Conservation (phyloP, 768 basidiomycete genomes). For the Suillus subluteus region DNA sequence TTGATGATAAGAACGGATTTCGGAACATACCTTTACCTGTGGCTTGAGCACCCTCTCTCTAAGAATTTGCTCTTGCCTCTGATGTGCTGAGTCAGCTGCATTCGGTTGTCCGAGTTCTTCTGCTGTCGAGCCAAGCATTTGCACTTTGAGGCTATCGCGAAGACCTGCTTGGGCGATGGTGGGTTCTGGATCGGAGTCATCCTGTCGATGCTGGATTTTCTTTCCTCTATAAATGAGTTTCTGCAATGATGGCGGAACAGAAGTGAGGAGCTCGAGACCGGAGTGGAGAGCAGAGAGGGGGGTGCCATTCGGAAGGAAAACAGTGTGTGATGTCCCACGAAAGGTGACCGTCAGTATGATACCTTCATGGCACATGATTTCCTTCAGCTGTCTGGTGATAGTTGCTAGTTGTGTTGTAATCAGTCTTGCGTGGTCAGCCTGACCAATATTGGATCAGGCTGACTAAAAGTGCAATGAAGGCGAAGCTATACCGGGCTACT, state of each 20-base stretch:
- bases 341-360: conserved; percentile 40
- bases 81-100: conserved; percentile 59
- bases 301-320: conserved; percentile 53
- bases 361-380: conserved; percentile 5
- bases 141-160: conserved; percentile 65
- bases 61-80: conserved; percentile 59
- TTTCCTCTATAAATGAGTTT: conserved; percentile 79
- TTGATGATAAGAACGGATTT: background rate
- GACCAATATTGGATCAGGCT: background rate
- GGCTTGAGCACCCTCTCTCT: conserved; percentile 59
- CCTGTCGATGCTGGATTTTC: conserved; percentile 32
- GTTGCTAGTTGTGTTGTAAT: background rate
- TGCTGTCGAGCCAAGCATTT: conserved; percentile 69
- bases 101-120: conserved; percentile 59
- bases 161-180: conserved; percentile 53
- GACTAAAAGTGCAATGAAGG: background rate
- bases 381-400: background rate
- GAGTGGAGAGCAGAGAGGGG: conserved; percentile 56
- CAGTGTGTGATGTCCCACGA: conserved; percentile 49
- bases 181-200: conserved; percentile 28
- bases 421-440: background rate
- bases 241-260: conserved; percentile 66
- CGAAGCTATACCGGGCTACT: background rate
- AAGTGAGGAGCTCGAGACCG: conserved; percentile 63
- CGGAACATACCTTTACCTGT: conserved; percentile 53